phyloP scores from a whole-genome alignment of 352 stramenopile species.

The Phytophthora colocasiae region DNA sequence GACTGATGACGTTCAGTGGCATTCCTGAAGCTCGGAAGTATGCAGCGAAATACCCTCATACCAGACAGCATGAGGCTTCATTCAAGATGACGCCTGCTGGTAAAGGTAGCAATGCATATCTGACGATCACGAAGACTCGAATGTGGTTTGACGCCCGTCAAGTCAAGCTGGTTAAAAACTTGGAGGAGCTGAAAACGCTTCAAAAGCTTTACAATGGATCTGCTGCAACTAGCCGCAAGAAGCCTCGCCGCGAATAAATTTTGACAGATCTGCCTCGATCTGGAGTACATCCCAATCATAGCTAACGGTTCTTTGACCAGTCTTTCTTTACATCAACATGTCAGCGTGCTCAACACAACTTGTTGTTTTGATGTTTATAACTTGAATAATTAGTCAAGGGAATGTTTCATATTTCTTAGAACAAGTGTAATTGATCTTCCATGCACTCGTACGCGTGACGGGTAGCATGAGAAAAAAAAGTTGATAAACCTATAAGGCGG shows the following conservation, averaged over 20 bases:
- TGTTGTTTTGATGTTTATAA: too few species aligned
- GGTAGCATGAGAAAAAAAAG: too few species aligned
- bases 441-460: too few species aligned
- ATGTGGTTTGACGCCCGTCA: background rate
- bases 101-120: background rate
- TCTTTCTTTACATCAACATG: too few species aligned
- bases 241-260: background rate
- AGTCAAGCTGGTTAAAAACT: background rate
- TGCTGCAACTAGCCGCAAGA: background rate
- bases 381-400: too few species aligned
- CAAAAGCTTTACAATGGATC: background rate
- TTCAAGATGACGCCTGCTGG: background rate
- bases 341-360: too few species aligned
- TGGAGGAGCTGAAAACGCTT: background rate
- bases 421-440: too few species aligned
- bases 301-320: too few species aligned
- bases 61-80: background rate
- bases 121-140: constrained; percentile 1
- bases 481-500: too few species aligned
- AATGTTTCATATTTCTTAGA: too few species aligned
- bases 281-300: too few species aligned
- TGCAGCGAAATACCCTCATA: background rate
- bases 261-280: too few species aligned
- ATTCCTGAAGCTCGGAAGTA: background rate
- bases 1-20: background rate